Conservation (phyloP, 345 rosid species). For the Gossypium sturtianum region DNA sequence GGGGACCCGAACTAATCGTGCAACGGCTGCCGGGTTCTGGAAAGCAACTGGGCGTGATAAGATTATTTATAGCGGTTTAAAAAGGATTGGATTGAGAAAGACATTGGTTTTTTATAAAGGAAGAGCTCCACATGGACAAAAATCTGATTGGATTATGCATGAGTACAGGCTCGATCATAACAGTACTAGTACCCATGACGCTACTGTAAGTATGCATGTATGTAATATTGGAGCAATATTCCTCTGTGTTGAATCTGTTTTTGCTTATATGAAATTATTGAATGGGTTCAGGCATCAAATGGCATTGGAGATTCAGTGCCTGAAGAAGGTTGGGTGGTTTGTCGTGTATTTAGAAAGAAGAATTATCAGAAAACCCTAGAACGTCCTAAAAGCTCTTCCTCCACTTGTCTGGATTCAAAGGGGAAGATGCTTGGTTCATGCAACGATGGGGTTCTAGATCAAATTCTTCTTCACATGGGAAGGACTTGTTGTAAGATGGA, state of each 20-base stretch:
- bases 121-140: conserved; percentile 94
- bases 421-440: conserved; percentile 29
- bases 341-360: conserved; percentile 90
- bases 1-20: conserved; percentile 91
- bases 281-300: conserved; percentile 26
- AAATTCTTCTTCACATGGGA: conserved; percentile 68
- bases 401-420: conserved; percentile 44
- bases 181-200: conserved; percentile 18
- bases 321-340: conserved; percentile 99
- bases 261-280: not conserved
- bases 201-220: conserved; percentile 29
- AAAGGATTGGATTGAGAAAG: conserved; percentile 83
- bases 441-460: conserved; percentile 50
- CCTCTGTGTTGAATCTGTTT: not conserved
- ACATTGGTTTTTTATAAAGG: conserved; percentile 91
- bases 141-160: conserved; percentile 99
- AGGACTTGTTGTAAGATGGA: conserved; percentile 58
- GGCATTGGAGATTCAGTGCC: conserved; percentile 40
- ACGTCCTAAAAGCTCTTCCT: conserved; percentile 50
- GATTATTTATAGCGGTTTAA: conserved; percentile 66
- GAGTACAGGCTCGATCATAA: conserved; percentile 91
- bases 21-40: conserved; percentile 94
- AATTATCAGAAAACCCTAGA: conserved; percentile 80
- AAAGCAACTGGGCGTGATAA: conserved; percentile 97
- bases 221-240: not conserved